Conservation (phyloP, 495 filamentous ascomycete species). For the Chaetomium tenue region DNA sequence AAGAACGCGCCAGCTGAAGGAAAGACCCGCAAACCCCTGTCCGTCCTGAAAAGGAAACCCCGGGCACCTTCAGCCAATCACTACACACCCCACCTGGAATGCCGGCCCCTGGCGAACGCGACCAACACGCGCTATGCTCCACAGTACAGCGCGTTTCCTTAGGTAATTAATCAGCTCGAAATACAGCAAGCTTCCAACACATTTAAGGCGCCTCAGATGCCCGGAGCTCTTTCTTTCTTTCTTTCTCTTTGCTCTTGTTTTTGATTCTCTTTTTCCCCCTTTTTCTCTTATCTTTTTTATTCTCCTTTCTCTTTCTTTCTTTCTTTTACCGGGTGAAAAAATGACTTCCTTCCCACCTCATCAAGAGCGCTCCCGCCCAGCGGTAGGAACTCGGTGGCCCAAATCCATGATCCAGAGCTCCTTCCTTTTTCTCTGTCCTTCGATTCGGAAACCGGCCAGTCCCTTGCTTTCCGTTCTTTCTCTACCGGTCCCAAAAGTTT, state of each 20-base stretch:
- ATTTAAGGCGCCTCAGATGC: conserved; percentile 26
- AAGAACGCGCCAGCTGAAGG: neutral
- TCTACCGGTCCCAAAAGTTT: too few species aligned
- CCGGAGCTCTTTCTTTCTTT: conserved; percentile 41
- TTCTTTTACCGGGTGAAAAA: conserved; percentile 26
- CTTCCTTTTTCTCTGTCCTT: neutral
- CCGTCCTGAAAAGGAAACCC: neutral
- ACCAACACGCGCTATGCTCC: conserved; percentile 13
- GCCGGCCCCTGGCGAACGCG: conserved; percentile 22
- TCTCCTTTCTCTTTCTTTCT: conserved; percentile 45
- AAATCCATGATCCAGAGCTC: neutral
- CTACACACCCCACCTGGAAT: neutral
- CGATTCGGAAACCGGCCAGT: too few species aligned
- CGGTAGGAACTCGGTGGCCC: neutral
- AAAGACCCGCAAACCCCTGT: neutral
- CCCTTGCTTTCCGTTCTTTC: too few species aligned
- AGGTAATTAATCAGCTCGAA: conserved; percentile 25
- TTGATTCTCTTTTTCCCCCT: conserved; percentile 40
- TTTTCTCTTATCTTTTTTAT: conserved; percentile 37
- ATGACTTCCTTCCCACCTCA: neutral
- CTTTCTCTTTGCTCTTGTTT: conserved; percentile 47
- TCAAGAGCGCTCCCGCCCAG: neutral
- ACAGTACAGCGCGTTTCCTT: neutral
- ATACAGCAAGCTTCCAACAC: neutral
- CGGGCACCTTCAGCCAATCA: conserved; percentile 6